These are phyloP conservation scores for Entomortierella lignicola DNA, from an alignment of 192 early-diverging fungal species.

Conservation along the genomic window DNA sequence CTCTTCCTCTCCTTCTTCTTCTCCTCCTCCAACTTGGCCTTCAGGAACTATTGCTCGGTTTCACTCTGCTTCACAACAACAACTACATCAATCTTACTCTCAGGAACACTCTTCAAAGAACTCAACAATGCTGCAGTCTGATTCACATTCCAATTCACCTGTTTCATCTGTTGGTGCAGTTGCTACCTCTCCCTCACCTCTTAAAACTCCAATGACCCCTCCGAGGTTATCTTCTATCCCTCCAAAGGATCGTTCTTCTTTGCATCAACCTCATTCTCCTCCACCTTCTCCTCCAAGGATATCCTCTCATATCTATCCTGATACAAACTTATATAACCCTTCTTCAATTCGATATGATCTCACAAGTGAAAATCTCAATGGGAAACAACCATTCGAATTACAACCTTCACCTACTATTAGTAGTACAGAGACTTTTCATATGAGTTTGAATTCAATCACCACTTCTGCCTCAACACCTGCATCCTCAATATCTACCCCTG, in stretches of 20 bases:
- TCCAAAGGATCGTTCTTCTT: conserved; percentile 10
- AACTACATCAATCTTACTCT: neutral
- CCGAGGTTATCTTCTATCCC: conserved; percentile 41
- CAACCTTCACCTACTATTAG: conserved; percentile 39
- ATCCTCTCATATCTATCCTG: no score
- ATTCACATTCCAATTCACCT: conserved; percentile 23
- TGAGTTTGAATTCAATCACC: conserved; percentile 5
- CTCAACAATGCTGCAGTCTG: conserved; percentile 2
- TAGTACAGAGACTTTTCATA: conserved; percentile 29
- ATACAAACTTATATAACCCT: no score
- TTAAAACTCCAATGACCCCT: conserved; percentile 32
- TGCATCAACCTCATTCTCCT: conserved; percentile 9
- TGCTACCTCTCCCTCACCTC: conserved; percentile 14
- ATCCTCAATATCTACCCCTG: conserved; percentile 26
- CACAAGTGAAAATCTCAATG: no score
- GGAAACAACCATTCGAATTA: conserved; percentile 10
- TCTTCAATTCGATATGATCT: no score
- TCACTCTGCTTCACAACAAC: neutral
- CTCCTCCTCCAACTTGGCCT: conserved; percentile 21
- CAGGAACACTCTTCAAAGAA: conserved; percentile 2
- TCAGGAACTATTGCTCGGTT: conserved; percentile 25
- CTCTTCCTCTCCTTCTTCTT: neutral
- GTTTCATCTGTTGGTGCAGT: conserved; percentile 11
- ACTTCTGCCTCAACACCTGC: conserved; percentile 32
- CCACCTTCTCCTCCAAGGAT: conserved; percentile 5